Conservation (phyloP, 2,329 filamentous ascomycete species). For the Macroventuria anomochaeta region DNA sequence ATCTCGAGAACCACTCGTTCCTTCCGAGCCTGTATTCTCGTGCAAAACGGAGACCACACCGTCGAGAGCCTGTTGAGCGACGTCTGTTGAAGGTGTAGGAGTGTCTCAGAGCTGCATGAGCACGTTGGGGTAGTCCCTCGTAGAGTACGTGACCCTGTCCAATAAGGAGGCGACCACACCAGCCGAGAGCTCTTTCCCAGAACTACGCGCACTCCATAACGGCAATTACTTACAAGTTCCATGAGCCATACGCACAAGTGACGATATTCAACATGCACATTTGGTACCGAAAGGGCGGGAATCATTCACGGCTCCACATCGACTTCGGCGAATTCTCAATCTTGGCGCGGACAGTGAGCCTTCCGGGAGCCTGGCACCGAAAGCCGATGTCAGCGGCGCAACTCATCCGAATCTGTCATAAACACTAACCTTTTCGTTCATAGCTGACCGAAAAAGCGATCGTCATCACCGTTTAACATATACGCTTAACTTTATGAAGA, state of each 20-base stretch:
- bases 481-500: neutral
- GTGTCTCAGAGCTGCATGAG: too few species aligned
- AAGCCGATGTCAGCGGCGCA: slow-evolving; percentile 8
- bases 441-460: neutral
- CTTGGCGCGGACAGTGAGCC: neutral
- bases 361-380: neutral
- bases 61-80: too few species aligned
- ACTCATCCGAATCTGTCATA: neutral
- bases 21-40: too few species aligned
- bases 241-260: neutral
- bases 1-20: too few species aligned
- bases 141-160: too few species aligned
- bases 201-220: neutral
- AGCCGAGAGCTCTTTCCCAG: too few species aligned
- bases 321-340: neutral
- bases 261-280: neutral
- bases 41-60: too few species aligned
- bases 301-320: neutral
- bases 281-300: neutral
- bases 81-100: too few species aligned
- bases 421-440: neutral
- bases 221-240: neutral
- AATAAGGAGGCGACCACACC: too few species aligned
- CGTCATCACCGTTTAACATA: neutral
- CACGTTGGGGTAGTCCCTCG: too few species aligned